Conservation (phyloP, 1,284 basidiomycete genomes). For the Cryptococcus maquisensis region DNA sequence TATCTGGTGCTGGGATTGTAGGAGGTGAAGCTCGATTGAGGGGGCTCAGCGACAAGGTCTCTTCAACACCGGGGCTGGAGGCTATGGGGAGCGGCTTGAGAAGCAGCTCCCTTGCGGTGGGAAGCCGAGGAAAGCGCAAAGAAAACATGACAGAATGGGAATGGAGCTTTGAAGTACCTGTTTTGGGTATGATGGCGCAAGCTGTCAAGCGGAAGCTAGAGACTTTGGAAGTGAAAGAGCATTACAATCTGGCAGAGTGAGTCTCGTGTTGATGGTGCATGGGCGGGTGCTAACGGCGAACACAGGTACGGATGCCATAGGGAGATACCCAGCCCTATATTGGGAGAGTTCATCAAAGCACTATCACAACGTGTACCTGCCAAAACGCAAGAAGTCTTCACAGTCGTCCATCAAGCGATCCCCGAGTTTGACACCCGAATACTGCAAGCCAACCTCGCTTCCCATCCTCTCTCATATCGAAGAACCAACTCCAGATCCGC, state of each 20-base stretch:
- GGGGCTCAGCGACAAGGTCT: neutral
- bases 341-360: slow-evolving; percentile 10
- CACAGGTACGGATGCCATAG: slow-evolving; percentile 19
- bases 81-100: neutral
- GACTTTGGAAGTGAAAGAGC: slow-evolving; percentile 2
- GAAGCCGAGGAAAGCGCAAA: slow-evolving; percentile 1
- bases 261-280: neutral
- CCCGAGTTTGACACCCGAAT: slow-evolving; percentile 15
- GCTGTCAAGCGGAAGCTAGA: slow-evolving; percentile 1
- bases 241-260: slow-evolving; percentile 20
- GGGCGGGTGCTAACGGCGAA: neutral
- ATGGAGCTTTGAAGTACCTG: slow-evolving; percentile 21
- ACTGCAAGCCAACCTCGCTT: slow-evolving; percentile 11
- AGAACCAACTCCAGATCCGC: slow-evolving; percentile 4
- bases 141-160: slow-evolving; percentile 10
- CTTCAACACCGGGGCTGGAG: neutral
- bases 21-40: neutral
- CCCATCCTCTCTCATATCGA: slow-evolving; percentile 16
- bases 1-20: neutral
- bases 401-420: slow-evolving; percentile 19
- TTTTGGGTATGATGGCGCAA: slow-evolving; percentile 9
- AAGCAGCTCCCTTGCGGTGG: neutral
- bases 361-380: slow-evolving; percentile 2
- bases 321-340: slow-evolving; percentile 15
- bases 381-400: slow-evolving; percentile 6